A percentile compares a stretch with the other conserved stretches of the same genome.
These are phyloP conservation scores for Achaetomiella virescens DNA, from an alignment of 495 filamentous ascomycete genomes.

Conservation along the genomic window DNA sequence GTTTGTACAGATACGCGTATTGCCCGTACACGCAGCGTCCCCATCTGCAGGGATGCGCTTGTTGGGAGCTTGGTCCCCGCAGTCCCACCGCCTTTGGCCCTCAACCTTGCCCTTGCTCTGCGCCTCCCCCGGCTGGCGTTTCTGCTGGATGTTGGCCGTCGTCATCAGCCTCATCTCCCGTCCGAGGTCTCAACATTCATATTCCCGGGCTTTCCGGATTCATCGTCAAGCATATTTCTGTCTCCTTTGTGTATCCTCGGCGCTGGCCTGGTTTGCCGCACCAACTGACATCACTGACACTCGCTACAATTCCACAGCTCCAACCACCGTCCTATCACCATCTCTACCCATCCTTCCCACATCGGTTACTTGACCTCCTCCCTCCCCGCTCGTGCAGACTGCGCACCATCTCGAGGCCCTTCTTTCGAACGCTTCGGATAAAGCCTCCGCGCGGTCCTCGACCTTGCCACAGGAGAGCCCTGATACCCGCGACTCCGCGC, in stretches of 20 bases:
- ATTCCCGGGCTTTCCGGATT: conserved; percentile 1
- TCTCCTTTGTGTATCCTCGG: conserved; percentile 12
- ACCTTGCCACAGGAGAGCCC: conserved; percentile 15
- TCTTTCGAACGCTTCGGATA: conserved; percentile 20
- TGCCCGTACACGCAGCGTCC: neutral
- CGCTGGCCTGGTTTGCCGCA: conserved; percentile 3
- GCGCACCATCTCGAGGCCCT: conserved; percentile 41
- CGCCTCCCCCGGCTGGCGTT: conserved; percentile 21
- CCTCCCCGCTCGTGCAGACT: conserved; percentile 65
- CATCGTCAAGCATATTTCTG: neutral
- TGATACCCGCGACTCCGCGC: conserved; percentile 23
- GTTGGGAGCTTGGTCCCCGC: neutral
- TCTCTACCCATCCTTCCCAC: conserved; percentile 67
- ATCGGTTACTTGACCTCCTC: conserved; percentile 75
- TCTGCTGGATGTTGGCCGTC: conserved; percentile 16
- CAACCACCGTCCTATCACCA: conserved; percentile 42
- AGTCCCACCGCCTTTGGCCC: neutral
- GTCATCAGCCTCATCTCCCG: conserved; percentile 13
- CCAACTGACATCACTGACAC: conserved; percentile 14
- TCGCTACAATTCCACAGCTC: conserved; percentile 13
- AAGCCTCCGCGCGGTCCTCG: conserved; percentile 13
- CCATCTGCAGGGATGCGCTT: neutral
- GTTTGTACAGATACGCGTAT: neutral
- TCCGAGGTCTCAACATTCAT: neutral
- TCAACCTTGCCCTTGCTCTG: conserved; percentile 6